phyloP scores from a whole-genome alignment of 768 basidiomycete genomes.

The Naematelia aurantialba region DNA sequence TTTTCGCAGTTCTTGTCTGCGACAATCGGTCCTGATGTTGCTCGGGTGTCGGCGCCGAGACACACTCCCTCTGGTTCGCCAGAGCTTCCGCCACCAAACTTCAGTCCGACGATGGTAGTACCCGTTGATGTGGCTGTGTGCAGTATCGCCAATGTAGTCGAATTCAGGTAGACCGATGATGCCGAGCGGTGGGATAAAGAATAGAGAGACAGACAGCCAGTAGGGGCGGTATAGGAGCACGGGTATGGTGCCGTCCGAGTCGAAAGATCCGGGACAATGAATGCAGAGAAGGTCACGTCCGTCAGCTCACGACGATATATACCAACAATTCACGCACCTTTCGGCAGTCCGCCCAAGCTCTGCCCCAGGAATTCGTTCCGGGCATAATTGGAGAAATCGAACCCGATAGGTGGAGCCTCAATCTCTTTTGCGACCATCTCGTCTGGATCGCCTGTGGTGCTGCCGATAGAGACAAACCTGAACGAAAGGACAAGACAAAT shows the following conservation, averaged over 20 bases:
- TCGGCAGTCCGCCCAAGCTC: conserved; percentile 43
- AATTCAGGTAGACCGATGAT: background rate
- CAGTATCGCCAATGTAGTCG: background rate
- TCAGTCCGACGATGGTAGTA: conserved; percentile 95
- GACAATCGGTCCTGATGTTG: conserved; percentile 89
- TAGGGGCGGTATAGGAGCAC: too few relatives aligned
- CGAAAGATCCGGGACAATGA: too few relatives aligned
- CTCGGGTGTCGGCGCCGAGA: conserved; percentile 92
- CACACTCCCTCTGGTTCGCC: conserved; percentile 75
- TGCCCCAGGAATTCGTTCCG: conserved; percentile 48
- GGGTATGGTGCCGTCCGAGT: too few relatives aligned
- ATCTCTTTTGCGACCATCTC: conserved; percentile 30
- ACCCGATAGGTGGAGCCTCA: conserved; percentile 34
- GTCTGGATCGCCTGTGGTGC: background rate
- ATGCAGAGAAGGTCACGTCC: background rate
- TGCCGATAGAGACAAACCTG: too few relatives aligned
- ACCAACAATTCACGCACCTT: conserved; percentile 28
- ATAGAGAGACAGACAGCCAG: too few relatives aligned
- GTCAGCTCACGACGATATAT: background rate
- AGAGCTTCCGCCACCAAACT: conserved; percentile 58
- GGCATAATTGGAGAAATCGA: conserved; percentile 50
- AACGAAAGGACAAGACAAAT: background rate
- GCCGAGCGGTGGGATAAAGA: background rate
- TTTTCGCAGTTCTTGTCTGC: conserved; percentile 99
- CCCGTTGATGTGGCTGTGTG: conserved; percentile 57